Evolutionary conservation across 768 basidiomycete genomes (phyloP), one percentile per base, ranked within the genome.

Genomic region (Tephrocybe sp.): DNA sequence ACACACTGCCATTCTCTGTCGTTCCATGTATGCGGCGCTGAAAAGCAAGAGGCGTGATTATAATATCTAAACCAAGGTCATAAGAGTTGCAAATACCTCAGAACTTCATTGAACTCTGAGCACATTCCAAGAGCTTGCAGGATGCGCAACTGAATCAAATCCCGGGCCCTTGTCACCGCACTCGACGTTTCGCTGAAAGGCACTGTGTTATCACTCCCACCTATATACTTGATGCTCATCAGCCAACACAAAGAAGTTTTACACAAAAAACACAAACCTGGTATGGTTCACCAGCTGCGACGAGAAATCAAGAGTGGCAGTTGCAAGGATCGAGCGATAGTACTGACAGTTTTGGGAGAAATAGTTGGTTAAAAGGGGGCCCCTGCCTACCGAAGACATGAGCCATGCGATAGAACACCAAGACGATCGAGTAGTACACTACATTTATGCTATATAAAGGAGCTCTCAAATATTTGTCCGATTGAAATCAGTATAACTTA

Each of bases 1-100:
- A 30, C 79, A 59, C 61, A 89, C 89, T 41, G 87, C 79, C 89
- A 92, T 92, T 62, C 77, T 87, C 64, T 92, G 90, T 49, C 80
- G 75, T 59, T 89, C 86, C 87, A 92, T 90, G 58, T 92, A 92
- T 1, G 87, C 89, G 38, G 85, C 87, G 51, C 83, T 83, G 37
- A 7, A 31, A 21, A 27, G 44, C 4, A 16, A 11, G 45, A 26
- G 12, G 42, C n/a, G n/a, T n/a, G n/a, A n/a, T 51, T 3, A 31
- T 21, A 16, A 11, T 21, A 13, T n/a, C 16, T 46, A 24, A 25
- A 31, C 5, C 35, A 25, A 31, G 2, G 16, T 15, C 25, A 27
- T 6, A 24, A 13, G n/a, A 28, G 5, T 9, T n/a, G 27, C 40
- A 39, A 12, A 37, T 43, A 77, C 78, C 75, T 85, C 25, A 92